Evolutionary conservation across 805 yeast species (phyloP), one percentile per base, ranked within the genome.

Genomic region (Candida namnaoensis): DNA sequence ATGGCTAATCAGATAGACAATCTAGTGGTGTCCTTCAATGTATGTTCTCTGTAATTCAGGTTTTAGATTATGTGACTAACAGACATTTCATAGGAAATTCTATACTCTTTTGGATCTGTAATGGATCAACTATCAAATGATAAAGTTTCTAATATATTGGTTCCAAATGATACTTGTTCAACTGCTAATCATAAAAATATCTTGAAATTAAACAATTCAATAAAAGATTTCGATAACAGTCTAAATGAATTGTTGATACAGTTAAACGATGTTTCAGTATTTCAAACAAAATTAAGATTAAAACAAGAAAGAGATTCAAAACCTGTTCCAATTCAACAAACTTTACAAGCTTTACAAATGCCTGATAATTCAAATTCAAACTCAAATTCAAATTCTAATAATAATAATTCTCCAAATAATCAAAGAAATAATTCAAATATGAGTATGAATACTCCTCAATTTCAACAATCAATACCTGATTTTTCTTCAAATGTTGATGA

Each of bases 161-260:
- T 52, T 3, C 58, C 56, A 19, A 19, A 19, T 30, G 51, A 47
- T 32, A 48, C 49, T 37, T 35, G 41, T 25, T 35, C 41, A 32
- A 3, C 41, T 7, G 26, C 39, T 8, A 36, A 11, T 12, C 33
- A 30, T 2, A 5, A 11, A 6, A 30, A 30, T 13, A 12, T 30
- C n/a, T 5, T 12, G 7, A 30, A 40, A 32, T 43, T 52, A 24
- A 40, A 50, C 25, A 32, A 37, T 1, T 43, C 56, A 1, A 52
- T 56, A 1, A 41, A 40, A 36, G 36, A 38, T 2, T 53, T 54
- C 39, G 52, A 53, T 38, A 39, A 37, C 9, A 44, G 46, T 5
- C 40, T 56, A 24, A 57, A 56, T 38, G 38, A 44, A 7, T 19
- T 53, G 27, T 33, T 47, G n/a, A 45, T 53, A 23, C 59, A 56